These are phyloP conservation scores for Penicillium oxalicum DNA, from an alignment of 2,329 filamentous ascomycete species.

Conservation along the genomic window DNA sequence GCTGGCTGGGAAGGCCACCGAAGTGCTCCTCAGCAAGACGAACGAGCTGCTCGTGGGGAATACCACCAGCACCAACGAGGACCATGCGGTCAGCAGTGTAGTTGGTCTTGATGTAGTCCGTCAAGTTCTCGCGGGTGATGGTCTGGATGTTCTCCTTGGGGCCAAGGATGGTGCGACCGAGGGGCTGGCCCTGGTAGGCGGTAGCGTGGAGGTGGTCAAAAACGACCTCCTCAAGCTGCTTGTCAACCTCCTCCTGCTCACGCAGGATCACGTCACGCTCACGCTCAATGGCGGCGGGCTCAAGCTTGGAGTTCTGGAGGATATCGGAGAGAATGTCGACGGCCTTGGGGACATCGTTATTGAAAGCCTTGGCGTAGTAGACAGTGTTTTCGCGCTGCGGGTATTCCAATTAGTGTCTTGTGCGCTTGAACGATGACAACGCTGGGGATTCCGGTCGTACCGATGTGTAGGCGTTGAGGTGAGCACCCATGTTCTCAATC, in stretches of 20 bases:
- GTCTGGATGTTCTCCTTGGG: slow-evolving; percentile 97
- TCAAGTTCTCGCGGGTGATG: slow-evolving; percentile 85
- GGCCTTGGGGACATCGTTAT: slow-evolving; percentile 89
- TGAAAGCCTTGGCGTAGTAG: slow-evolving; percentile 99
- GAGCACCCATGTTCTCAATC: slow-evolving; percentile 99
- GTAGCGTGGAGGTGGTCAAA: slow-evolving; percentile 99
- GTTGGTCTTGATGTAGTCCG: slow-evolving; percentile 98
- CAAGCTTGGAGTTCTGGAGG: slow-evolving; percentile 98
- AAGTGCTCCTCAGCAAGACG: slow-evolving; percentile 97
- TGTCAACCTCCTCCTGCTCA: slow-evolving; percentile 99
- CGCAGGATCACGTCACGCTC: slow-evolving; percentile 98
- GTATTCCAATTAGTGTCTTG: slow-evolving; percentile 21
- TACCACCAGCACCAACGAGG: slow-evolving; percentile 86
- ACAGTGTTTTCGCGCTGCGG: slow-evolving; percentile 93
- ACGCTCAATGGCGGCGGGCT: slow-evolving; percentile 84
- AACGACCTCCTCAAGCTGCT: slow-evolving; percentile 98
- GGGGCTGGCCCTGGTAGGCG: slow-evolving; percentile 90
- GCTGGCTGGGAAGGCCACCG: slow-evolving; percentile 66
- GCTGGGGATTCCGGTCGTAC: slow-evolving; percentile 50
- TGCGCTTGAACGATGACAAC: slow-evolving; percentile 6
- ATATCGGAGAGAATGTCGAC: slow-evolving; percentile 99
- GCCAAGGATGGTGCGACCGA: slow-evolving; percentile 95
- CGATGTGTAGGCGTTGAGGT: slow-evolving; percentile 99
- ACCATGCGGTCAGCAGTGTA: slow-evolving; percentile 99
- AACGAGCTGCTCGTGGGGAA: slow-evolving; percentile 90